phyloP scores from a whole-genome alignment of 129 eudicot genomes.

The Centaurea solstitialis region DNA sequence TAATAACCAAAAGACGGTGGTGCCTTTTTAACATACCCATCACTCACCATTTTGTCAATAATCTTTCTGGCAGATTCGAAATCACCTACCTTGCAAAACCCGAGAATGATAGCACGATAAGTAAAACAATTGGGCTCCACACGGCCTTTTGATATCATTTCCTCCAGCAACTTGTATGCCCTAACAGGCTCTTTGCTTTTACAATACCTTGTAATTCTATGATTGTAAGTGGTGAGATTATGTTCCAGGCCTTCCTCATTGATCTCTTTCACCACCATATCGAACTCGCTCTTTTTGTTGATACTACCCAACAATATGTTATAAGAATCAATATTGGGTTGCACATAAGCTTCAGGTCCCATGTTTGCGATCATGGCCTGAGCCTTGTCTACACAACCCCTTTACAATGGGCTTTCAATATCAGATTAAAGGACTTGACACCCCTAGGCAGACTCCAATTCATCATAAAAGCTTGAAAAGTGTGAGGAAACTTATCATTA shows the following conservation, averaged over 20 bases:
- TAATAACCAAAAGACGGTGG: constrained; percentile 44
- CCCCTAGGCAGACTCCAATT: constrained; percentile 5
- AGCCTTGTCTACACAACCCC: constrained; percentile 36
- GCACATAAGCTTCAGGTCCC: constrained; percentile 29
- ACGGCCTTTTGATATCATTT: constrained; percentile 44
- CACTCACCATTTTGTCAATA: constrained; percentile 45
- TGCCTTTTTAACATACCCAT: constrained; percentile 32
- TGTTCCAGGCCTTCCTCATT: constrained; percentile 35
- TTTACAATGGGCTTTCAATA: constrained; percentile 36
- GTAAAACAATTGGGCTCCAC: constrained; percentile 42
- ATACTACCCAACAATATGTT: constrained; percentile 41
- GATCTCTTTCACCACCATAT: constrained; percentile 40
- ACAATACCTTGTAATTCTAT: constrained; percentile 46
- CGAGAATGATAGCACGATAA: constrained; percentile 38
- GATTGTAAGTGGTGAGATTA: constrained; percentile 44
- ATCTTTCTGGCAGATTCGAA: constrained; percentile 45
- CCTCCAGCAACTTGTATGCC: constrained; percentile 52
- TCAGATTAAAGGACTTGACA: constrained; percentile 37
- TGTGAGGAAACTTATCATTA: constrained; percentile 31
- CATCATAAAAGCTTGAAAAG: constrained; percentile 15
- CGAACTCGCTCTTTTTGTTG: constrained; percentile 40
- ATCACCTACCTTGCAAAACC: constrained; percentile 57
- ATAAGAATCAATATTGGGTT: constrained; percentile 41
- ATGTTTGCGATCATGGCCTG: constrained; percentile 34
- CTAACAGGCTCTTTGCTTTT: constrained; percentile 39